A percentile compares a stretch with the other conserved stretches of the same genome.
These are phyloP conservation scores for Agaricus blazei DNA, from an alignment of 768 basidiomycete genomes.

Conservation along the genomic window DNA sequence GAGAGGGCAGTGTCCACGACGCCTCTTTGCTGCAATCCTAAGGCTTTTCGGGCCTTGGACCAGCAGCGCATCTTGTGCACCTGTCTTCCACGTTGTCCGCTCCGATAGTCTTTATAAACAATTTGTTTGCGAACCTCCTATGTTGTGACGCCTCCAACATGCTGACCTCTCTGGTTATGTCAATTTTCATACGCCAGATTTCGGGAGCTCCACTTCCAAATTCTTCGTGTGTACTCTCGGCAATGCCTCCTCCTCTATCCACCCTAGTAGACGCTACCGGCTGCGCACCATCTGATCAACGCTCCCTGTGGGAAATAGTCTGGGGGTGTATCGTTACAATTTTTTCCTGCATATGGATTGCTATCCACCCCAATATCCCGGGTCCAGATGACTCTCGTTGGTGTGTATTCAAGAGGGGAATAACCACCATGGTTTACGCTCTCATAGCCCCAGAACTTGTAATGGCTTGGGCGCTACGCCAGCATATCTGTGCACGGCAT, in stretches of 20 bases:
- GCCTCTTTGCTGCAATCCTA: too few species aligned
- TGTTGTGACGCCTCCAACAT: background rate
- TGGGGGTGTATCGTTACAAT: conserved; percentile 8
- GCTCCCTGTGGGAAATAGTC: conserved; percentile 5
- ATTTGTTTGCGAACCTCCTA: too few species aligned
- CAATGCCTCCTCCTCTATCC: background rate
- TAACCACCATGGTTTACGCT: background rate
- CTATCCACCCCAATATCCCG: conserved; percentile 10
- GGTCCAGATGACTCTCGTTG: conserved; percentile 5
- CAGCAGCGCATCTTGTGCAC: too few species aligned
- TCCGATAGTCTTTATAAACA: too few species aligned
- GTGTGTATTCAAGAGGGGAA: background rate
- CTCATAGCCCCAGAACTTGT: conserved; percentile 6
- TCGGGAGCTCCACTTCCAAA: background rate
- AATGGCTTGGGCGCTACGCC: conserved; percentile 7
- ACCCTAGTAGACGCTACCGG: too few species aligned
- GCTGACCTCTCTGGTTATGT: background rate
- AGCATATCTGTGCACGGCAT: conserved; percentile 2
- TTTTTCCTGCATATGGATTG: conserved; percentile 10
- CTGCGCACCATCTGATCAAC: background rate
- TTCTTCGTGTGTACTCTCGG: background rate
- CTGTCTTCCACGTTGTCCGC: too few species aligned
- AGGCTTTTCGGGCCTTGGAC: too few species aligned
- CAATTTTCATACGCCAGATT: background rate
- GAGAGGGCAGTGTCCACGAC: too few species aligned